Evolutionary conservation across 495 filamentous ascomycete species (phyloP).

Genomic region (Lepidopterella palustris): DNA sequence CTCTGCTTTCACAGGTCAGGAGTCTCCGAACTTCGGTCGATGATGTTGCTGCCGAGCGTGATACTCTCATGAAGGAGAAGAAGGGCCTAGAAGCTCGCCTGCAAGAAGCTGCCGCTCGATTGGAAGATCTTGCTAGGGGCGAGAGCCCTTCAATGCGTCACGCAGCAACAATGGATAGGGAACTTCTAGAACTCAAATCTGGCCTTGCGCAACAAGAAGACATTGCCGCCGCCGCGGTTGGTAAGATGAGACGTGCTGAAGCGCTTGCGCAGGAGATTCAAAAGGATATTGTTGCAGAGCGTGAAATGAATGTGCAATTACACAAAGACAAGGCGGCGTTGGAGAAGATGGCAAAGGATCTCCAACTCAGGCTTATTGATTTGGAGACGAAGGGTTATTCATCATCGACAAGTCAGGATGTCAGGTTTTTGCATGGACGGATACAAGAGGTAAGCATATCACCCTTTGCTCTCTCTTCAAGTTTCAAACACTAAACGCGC

Average conservation of each 20-base stretch:
- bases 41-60: constrained; percentile 78
- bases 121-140: constrained; percentile 84
- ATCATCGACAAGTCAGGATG: constrained; percentile 76
- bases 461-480: constrained; percentile 12
- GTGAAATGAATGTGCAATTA: constrained; percentile 73
- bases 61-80: constrained; percentile 82
- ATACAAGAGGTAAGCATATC: constrained; percentile 77
- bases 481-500: constrained; percentile 23
- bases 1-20: constrained; percentile 85
- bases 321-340: constrained; percentile 88
- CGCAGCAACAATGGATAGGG: constrained; percentile 81
- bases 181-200: constrained; percentile 85
- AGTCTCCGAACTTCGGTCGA: constrained; percentile 77
- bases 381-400: constrained; percentile 96
- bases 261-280: constrained; percentile 82
- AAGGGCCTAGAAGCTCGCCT: constrained; percentile 81
- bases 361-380: constrained; percentile 84
- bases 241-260: constrained; percentile 97
- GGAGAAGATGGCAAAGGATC: constrained; percentile 86
- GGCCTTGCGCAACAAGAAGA: constrained; percentile 90
- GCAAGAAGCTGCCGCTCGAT: constrained; percentile 75
- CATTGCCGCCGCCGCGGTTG: constrained; percentile 83
- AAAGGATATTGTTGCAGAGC: constrained; percentile 86
- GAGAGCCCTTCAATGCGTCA: constrained; percentile 88
- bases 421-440: constrained; percentile 87